Percentiles rank a stretch among this genome's conserved stretches.
Conservation (phyloP, 1,139 yeast species). For the Kodamaea fungicola region DNA sequence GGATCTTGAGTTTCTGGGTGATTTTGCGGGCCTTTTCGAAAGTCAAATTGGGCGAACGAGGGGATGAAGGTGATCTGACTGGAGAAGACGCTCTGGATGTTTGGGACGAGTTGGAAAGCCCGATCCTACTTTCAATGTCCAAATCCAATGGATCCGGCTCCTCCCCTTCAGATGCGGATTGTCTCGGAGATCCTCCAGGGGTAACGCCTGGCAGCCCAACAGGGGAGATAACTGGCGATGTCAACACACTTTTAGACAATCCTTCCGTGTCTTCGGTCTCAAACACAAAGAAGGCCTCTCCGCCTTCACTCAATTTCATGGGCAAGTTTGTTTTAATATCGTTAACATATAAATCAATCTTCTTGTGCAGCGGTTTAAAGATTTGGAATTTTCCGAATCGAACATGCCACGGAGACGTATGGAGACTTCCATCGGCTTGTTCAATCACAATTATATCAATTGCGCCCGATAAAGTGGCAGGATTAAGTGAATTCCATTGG, state of each 20-base stretch:
- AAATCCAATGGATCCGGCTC: slow-evolving; percentile 35
- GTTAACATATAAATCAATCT: slow-evolving; percentile 84
- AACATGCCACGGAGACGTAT: slow-evolving; percentile 95
- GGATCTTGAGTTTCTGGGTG: slow-evolving; percentile 75
- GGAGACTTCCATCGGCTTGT: slow-evolving; percentile 74
- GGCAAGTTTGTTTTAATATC: slow-evolving; percentile 80
- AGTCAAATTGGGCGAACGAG: slow-evolving; percentile 25
- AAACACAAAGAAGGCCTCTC: slow-evolving; percentile 96
- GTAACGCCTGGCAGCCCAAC: slow-evolving; percentile 61
- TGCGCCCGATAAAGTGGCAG: slow-evolving; percentile 95
- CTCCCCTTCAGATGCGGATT: slow-evolving; percentile 9
- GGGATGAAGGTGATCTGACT: slow-evolving; percentile 6
- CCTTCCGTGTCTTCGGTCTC: slow-evolving; percentile 61
- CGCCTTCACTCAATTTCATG: slow-evolving; percentile 96
- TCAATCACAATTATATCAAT: slow-evolving; percentile 97
- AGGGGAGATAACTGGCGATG: slow-evolving; percentile 92
- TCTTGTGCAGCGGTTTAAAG: slow-evolving; percentile 93
- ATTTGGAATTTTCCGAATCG: slow-evolving; percentile 93
- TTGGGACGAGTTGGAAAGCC: background rate
- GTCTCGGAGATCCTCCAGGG: slow-evolving; percentile 25
- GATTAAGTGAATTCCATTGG: slow-evolving; percentile 96
- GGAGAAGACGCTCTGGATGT: slow-evolving; percentile 3
- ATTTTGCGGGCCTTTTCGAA: slow-evolving; percentile 66
- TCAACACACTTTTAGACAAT: slow-evolving; percentile 74
- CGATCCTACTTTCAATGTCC: slow-evolving; percentile 6